phyloP scores from a whole-genome alignment of 176 grass and related monocot species.

The Triticum monococcum region DNA sequence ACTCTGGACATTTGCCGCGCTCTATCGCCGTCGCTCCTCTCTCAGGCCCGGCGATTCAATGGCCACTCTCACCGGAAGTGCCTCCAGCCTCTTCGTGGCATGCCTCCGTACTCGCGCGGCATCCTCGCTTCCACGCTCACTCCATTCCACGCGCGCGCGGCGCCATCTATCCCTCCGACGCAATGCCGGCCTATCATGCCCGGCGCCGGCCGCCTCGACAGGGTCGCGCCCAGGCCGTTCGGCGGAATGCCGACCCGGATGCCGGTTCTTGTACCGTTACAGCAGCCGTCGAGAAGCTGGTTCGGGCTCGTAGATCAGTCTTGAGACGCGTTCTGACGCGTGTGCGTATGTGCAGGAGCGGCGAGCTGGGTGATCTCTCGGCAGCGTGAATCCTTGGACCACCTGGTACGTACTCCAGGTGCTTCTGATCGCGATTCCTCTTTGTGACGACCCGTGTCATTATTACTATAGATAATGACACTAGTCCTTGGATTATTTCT shows the following conservation, averaged over 20 bases:
- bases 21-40: not conserved
- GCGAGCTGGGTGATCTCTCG: not conserved
- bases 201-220: not conserved
- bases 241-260: constrained; percentile 6
- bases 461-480: no score
- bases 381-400: not conserved
- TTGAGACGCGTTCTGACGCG: not conserved
- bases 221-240: not conserved
- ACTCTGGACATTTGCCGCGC: no score
- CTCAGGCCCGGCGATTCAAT: not conserved
- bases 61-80: not conserved
- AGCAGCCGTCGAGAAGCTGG: not conserved
- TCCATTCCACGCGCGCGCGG: not conserved
- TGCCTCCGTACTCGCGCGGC: no score
- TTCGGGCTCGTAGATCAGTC: not conserved
- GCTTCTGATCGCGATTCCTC: not conserved
- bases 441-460: no score
- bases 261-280: not conserved
- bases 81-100: no score
- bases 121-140: not conserved
- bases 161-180: not conserved
- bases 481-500: no score
- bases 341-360: not conserved
- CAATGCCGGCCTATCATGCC: not conserved
- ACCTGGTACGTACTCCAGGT: not conserved